phyloP scores from a whole-genome alignment of 2,329 filamentous ascomycete genomes.

The Colletotrichum sp. region DNA sequence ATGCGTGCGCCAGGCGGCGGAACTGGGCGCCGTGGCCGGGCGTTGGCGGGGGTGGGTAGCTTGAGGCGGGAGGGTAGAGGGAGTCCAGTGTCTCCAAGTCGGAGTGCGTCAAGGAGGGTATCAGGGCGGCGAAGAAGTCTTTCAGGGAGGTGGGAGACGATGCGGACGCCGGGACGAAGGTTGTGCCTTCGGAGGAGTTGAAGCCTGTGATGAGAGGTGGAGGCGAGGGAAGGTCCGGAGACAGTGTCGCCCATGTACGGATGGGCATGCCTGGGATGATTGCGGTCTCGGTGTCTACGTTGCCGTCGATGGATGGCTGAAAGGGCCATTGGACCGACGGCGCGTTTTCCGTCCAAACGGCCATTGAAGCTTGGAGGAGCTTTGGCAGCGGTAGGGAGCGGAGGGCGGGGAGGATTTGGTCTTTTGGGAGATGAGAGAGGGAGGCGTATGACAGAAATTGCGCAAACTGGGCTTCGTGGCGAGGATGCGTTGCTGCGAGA shows the following conservation, averaged over 20 bases:
- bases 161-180: conserved; percentile 62
- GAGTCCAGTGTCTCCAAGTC: conserved; percentile 61
- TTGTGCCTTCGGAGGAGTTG: conserved; percentile 72
- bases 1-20: conserved; percentile 63
- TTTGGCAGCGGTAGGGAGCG: conserved; percentile 43
- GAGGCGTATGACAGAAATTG: conserved; percentile 59
- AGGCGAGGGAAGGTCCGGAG: conserved; percentile 57
- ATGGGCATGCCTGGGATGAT: conserved; percentile 64
- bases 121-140: conserved; percentile 67
- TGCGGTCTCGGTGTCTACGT: conserved; percentile 33
- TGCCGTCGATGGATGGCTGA: conserved; percentile 70
- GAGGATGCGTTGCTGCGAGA: conserved; percentile 56
- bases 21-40: conserved; percentile 56
- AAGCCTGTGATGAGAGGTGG: conserved; percentile 70
- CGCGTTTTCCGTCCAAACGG: conserved; percentile 49
- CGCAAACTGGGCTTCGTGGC: conserved; percentile 60
- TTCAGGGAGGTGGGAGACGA: conserved; percentile 37
- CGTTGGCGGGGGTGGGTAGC: conserved; percentile 9
- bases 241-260: conserved; percentile 53
- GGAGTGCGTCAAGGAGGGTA: conserved; percentile 57
- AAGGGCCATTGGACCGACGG: conserved; percentile 64
- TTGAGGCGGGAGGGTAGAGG: conserved; percentile 60
- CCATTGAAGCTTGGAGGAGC: conserved; percentile 45
- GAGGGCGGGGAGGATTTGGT: conserved; percentile 56
- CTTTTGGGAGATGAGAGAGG: conserved; percentile 52